These are phyloP conservation scores for Myriosclerotinia duriaeana DNA, from an alignment of 2,329 filamentous ascomycete species.

Conservation along the genomic window DNA sequence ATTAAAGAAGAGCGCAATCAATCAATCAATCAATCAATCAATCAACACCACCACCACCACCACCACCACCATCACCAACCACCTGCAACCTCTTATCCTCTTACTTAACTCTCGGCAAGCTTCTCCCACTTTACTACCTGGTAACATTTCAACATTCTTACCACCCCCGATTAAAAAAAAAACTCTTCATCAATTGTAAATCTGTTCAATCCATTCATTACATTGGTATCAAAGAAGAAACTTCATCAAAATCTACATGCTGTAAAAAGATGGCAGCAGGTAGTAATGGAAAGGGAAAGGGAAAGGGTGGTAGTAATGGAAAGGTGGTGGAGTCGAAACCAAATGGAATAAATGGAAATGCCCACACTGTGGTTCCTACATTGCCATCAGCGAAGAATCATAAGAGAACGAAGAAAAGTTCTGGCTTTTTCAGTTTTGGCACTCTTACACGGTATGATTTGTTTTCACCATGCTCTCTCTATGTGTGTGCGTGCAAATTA, in stretches of 20 bases:
- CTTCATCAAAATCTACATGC: slow-evolving; percentile 29
- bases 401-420: slow-evolving; percentile 29
- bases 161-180: no score
- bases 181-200: slow-evolving; percentile 4
- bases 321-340: slow-evolving; percentile 38
- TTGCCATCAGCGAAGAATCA: slow-evolving; percentile 35
- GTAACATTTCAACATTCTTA: no score
- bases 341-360: slow-evolving; percentile 46
- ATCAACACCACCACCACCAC: no score
- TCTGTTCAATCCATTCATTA: not conserved
- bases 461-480: slow-evolving; percentile 25
- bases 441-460: slow-evolving; percentile 53
- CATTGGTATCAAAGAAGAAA: not conserved
- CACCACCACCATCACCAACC: not conserved
- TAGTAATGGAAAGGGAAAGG: slow-evolving; percentile 41
- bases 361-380: slow-evolving; percentile 42
- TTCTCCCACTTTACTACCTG: no score
- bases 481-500: not conserved
- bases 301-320: slow-evolving; percentile 40
- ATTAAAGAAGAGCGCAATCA: not conserved
- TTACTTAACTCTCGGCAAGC: no score
- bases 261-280: slow-evolving; percentile 43
- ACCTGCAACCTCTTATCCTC: no score
- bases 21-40: no score
- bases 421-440: slow-evolving; percentile 51